A percentile compares a stretch with the other conserved stretches of the same genome.
Evolutionary conservation across 805 yeast species (phyloP).

Genomic region (Metschnikowia lunata): DNA sequence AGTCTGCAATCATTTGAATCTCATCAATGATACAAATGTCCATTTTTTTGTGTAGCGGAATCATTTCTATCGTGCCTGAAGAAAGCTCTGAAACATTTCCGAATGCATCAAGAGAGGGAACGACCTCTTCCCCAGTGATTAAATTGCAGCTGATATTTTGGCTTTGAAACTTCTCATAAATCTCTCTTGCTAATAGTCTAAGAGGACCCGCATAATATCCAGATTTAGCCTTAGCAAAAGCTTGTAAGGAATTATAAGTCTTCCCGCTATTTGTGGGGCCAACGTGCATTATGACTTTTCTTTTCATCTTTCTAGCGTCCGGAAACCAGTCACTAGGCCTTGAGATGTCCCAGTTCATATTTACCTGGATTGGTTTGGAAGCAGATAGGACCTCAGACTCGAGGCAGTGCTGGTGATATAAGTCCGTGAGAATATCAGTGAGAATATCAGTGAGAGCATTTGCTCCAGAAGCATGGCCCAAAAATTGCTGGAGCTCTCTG

Average conservation of each 20-base stretch:
- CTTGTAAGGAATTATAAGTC: conserved; percentile 75
- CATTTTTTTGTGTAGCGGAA: conserved; percentile 59
- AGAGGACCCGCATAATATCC: conserved; percentile 96
- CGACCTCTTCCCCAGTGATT: conserved; percentile 93
- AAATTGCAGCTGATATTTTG: conserved; percentile 73
- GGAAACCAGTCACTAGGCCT: conserved; percentile 69
- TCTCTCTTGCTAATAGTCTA: conserved; percentile 84
- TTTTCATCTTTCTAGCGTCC: conserved; percentile 68
- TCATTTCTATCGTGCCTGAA: conserved; percentile 92
- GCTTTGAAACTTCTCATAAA: conserved; percentile 72
- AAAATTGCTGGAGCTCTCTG: conserved; percentile 14
- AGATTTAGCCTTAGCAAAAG: conserved; percentile 56
- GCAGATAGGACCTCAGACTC: conserved; percentile 3
- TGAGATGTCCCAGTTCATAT: conserved; percentile 15
- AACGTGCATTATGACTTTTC: conserved; percentile 85
- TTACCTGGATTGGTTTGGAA: conserved; percentile 3
- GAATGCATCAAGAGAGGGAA: conserved; percentile 59
- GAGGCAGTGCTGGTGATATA: conserved; percentile 9
- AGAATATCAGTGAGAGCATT: conserved; percentile 5
- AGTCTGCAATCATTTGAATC: conserved; percentile 89
- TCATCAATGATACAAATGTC: conserved; percentile 94
- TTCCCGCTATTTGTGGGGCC: conserved; percentile 98
- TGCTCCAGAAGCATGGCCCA: conserved; percentile 13
- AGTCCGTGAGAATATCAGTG: conserved; percentile 1
- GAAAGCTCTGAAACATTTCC: conserved; percentile 75